Evolutionary conservation across 2,329 filamentous ascomycete species (phyloP), one percentile per base, ranked within the genome.

Genomic region (Elsinoe necatrix): DNA sequence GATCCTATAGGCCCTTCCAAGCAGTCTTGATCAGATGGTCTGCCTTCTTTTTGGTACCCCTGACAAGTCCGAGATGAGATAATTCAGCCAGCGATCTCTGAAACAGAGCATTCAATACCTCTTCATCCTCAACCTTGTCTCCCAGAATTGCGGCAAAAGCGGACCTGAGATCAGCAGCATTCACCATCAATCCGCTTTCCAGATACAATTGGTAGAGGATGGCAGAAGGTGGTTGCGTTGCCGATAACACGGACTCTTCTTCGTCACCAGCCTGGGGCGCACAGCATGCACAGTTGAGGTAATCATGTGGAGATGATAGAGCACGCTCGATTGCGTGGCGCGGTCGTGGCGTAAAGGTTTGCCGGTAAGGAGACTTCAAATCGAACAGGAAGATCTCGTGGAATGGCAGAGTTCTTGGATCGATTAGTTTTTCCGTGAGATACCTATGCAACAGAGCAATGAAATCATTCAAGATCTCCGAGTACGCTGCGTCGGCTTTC

Each of bases 1-100:
- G n/a, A n/a, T n/a, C 4, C 34, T 37, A 83, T 60, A 93, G 74
- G 64, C 92, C 93, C 68, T 87, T 90, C 83, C 85, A 88, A 54
- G 78, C 74, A 34, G 90, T 77, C 75, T 96, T 97, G 37, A 89
- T 85, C 63, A 97, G 75, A 72, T 97, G 92, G 68, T 97, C 93
- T 21, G 84, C 82, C 77, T 95, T 95, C 77, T 91, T 95, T 72
- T 86, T 87, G 66, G 86, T 97, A 60, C 80, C 79, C 74, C 93
- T 96, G 60, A 97, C 80, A 72, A 96, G 86, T 6, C 93, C 93
- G 65, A 98, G 77, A 55, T 85, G 81, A 69, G 85, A 86, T 68
- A 98, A 71, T 70, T 98, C 93, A 0, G 92, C 89, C 60, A 97
- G 71, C 4, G 82, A 87, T 59, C 84, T 80, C 70, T 96, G 96